These are phyloP conservation scores for Spathaspora gorwiae DNA, from an alignment of 805 yeast species.

Conservation along the genomic window DNA sequence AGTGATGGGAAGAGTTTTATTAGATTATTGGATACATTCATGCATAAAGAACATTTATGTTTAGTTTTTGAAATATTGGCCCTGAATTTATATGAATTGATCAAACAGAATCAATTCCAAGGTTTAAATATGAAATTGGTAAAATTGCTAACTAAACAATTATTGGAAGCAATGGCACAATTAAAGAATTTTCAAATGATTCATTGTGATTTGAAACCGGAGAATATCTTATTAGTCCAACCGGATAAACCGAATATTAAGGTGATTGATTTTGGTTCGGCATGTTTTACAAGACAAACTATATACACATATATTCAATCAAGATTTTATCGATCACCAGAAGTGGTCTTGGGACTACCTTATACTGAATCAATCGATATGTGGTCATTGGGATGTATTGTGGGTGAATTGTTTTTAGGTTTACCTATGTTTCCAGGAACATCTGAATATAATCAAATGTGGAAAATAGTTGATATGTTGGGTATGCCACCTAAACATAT, in stretches of 20 bases:
- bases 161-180: slow-evolving; percentile 74
- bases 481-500: slow-evolving; percentile 93
- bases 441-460: slow-evolving; percentile 86
- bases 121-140: slow-evolving; percentile 82
- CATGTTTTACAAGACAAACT: slow-evolving; percentile 88
- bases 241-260: slow-evolving; percentile 84
- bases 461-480: slow-evolving; percentile 74
- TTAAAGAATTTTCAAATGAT: slow-evolving; percentile 80
- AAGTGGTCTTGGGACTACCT: slow-evolving; percentile 85
- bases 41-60: slow-evolving; percentile 90
- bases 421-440: slow-evolving; percentile 93
- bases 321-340: slow-evolving; percentile 91
- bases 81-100: slow-evolving; percentile 82
- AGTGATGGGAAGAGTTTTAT: slow-evolving; percentile 70
- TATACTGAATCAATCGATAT: slow-evolving; percentile 91
- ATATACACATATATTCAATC: slow-evolving; percentile 90
- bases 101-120: slow-evolving; percentile 89
- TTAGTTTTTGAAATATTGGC: slow-evolving; percentile 86
- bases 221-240: slow-evolving; percentile 75
- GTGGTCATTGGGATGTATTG: slow-evolving; percentile 95
- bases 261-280: slow-evolving; percentile 93
- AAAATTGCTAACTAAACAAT: slow-evolving; percentile 70
- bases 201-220: slow-evolving; percentile 97
- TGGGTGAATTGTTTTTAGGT: slow-evolving; percentile 86
- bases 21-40: slow-evolving; percentile 77